Percentiles rank a stretch among this genome's conserved stretches.
phyloP scores from a whole-genome alignment of 169 alveolate species.

The Eimeria sp. region DNA sequence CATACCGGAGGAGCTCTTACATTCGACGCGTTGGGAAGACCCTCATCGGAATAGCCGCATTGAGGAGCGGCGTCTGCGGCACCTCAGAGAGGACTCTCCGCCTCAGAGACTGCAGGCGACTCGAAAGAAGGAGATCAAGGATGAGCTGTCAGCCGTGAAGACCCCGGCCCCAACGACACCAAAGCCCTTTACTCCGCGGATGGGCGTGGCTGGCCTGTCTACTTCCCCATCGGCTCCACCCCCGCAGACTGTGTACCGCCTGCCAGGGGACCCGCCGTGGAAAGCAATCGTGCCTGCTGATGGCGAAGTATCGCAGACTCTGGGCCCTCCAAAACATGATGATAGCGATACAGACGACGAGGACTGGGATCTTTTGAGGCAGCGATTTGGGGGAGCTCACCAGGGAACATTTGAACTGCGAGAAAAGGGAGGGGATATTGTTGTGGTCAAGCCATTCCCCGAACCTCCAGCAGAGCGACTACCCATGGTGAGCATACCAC shows the following conservation, averaged over 20 bases:
- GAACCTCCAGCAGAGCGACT: constrained; percentile 68
- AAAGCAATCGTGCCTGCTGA: not conserved
- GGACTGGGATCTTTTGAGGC: constrained; percentile 65
- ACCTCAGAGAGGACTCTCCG: constrained; percentile 19
- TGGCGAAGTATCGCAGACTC: not conserved
- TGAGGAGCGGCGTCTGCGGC: constrained; percentile 61
- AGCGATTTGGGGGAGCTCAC: constrained; percentile 59
- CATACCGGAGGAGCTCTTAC: constrained; percentile 23
- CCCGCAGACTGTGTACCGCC: not conserved
- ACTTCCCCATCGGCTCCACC: constrained; percentile 24
- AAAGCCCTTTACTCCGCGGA: not conserved
- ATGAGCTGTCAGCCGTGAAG: not conserved
- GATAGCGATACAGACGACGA: constrained; percentile 46
- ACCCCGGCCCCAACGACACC: not conserved
- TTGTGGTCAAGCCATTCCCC: constrained; percentile 52
- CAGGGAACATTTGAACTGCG: constrained; percentile 66
- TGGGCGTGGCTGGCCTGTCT: constrained; percentile 29
- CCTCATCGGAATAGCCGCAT: constrained; percentile 2
- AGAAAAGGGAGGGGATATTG: constrained; percentile 29
- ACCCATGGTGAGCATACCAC: not conserved
- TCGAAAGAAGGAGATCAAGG: not conserved
- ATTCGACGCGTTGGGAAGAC: constrained; percentile 41
- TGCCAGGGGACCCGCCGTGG: constrained; percentile 55
- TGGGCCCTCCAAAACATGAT: not conserved
- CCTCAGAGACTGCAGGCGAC: constrained; percentile 26